These are phyloP conservation scores for Luzula sylvatica DNA, from an alignment of 176 grass and related monocot genomes.

Conservation along the genomic window DNA sequence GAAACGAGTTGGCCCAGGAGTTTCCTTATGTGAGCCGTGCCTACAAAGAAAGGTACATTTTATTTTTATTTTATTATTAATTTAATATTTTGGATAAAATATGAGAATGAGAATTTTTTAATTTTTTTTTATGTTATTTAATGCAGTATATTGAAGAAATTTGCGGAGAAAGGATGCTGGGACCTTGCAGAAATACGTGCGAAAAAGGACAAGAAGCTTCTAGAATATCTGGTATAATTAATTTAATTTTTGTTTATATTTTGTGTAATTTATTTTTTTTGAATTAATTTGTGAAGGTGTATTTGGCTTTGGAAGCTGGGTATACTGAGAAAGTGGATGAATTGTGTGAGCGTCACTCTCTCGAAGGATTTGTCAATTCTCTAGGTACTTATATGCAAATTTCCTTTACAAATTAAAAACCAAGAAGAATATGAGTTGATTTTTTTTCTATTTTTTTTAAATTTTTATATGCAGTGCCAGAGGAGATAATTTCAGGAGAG, in stretches of 20 bases:
- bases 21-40: slow-evolving; percentile 69
- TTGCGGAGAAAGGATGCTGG: slow-evolving; percentile 95
- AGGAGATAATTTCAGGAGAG: slow-evolving; percentile 35
- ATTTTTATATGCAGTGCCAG: slow-evolving; percentile 31
- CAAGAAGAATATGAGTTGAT: background rate
- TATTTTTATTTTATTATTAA: no score
- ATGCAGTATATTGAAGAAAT: slow-evolving; percentile 72
- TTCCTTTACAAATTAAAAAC: slow-evolving; percentile 6
- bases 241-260: background rate
- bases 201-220: slow-evolving; percentile 60
- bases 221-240: slow-evolving; percentile 74
- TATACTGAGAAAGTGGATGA: slow-evolving; percentile 91
- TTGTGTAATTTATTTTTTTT: background rate
- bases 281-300: slow-evolving; percentile 39
- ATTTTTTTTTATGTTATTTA: background rate
- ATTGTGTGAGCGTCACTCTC: slow-evolving; percentile 66
- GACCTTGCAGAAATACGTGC: slow-evolving; percentile 77
- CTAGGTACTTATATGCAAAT: slow-evolving; percentile 40
- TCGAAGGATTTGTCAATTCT: slow-evolving; percentile 72
- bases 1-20: slow-evolving; percentile 55
- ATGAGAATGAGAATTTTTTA: background rate
- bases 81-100: no score
- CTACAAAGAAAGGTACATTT: slow-evolving; percentile 86
- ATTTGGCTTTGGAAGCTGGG: slow-evolving; percentile 92
- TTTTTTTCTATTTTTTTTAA: slow-evolving; percentile 12